These are phyloP conservation scores for Asterochloris sp. DNA, from an alignment of 139 green algal species.

Conservation along the genomic window DNA sequence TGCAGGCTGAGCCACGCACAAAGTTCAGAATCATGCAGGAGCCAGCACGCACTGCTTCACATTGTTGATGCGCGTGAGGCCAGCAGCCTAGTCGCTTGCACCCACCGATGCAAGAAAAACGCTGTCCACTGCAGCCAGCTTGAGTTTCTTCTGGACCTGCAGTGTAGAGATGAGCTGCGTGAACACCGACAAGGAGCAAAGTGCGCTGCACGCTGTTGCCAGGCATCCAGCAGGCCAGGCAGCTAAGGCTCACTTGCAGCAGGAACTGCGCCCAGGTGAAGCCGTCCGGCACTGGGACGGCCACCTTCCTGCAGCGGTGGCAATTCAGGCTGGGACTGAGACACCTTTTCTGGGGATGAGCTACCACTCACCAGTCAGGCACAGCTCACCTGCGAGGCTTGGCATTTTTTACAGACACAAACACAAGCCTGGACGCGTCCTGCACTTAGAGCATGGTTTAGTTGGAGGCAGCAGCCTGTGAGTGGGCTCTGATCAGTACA, in stretches of 20 bases:
- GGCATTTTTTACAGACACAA: slow-evolving; percentile 72
- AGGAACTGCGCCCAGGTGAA: slow-evolving; percentile 71
- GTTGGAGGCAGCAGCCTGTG: background rate
- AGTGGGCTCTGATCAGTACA: background rate
- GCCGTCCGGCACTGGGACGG: slow-evolving; percentile 71
- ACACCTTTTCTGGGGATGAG: background rate
- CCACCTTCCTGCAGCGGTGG: slow-evolving; percentile 65
- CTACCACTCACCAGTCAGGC: background rate
- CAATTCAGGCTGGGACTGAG: background rate
- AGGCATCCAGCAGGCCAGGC: background rate
- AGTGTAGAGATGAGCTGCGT: background rate
- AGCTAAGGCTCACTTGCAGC: slow-evolving; percentile 30
- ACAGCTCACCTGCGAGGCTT: slow-evolving; percentile 53
- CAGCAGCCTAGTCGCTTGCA: background rate
- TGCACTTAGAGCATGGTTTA: slow-evolving; percentile 21
- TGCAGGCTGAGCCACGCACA: background rate
- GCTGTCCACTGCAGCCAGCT: slow-evolving; percentile 58
- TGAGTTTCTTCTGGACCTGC: slow-evolving; percentile 68
- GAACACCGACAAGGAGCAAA: background rate
- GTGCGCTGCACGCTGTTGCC: background rate
- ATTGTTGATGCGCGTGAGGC: background rate
- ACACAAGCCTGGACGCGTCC: slow-evolving; percentile 77
- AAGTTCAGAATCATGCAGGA: background rate
- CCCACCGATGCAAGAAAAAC: slow-evolving; percentile 67
- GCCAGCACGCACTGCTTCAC: background rate